Base-by-base conservation (phyloP, 2,329 filamentous ascomycete species). In the Monilinia polystroma region DNA sequence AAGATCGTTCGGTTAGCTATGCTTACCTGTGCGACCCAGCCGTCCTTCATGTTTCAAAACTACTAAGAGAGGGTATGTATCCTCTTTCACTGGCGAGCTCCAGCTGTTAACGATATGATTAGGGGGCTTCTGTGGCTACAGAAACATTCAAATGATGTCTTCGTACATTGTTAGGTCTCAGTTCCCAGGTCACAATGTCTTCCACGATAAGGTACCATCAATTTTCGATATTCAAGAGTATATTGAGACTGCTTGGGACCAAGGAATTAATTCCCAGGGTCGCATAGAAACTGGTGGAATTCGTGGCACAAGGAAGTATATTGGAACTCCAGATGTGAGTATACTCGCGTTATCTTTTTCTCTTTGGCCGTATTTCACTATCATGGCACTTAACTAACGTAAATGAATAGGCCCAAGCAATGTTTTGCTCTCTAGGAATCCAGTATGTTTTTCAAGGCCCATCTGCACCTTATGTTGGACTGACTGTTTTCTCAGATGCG, bases 121-220 rank as follows among this genome's bases (percentile, higher is more conserved):
- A 86, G 93, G 93, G 29, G 91, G 92, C 7, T 98, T 98, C 76
- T 98, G 94, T 76, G 94, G 94, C 4, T 98, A 97, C 76, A 86
- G 94, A 52, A 98, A 96, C 75, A 96, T 97, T 43, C 95, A 98
- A 76, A 96, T 96, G 88, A 78, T 97, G 72, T 81, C 90, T 18
- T 94, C 93, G 0, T 93, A 92, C 76, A 86, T 97, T 26, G 85
- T 88, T 67, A 84, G 83, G 11, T 79, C 85, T 1, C 77, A 80
- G 51, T 81, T 81, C 16, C 78, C 81, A 16, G 91, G 90, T 0
- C 78, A 84, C 68, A 81, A 88, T 52, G 78, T 81, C 58, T 91
- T 96, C 68, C 77, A 81, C 1, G 80, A 81, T 5, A 81, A 79
- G 1, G 80, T 93, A 7, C 94, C 95, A 0, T 87, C 87, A 3